These are phyloP conservation scores for Azolla pinnata DNA, from an alignment of 75 land plant species.

Conservation along the genomic window DNA sequence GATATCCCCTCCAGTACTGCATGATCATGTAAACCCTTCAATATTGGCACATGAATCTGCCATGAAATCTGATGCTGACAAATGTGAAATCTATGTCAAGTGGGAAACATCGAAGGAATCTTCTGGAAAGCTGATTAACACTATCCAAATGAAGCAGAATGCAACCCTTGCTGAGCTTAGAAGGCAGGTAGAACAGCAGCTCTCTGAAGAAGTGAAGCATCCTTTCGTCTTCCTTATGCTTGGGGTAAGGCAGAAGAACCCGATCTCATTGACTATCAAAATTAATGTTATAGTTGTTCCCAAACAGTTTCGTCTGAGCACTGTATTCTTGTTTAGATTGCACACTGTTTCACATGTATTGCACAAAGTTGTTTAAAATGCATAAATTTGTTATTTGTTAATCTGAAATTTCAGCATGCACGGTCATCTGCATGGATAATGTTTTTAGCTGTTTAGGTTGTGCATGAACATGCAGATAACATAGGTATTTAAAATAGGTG, in stretches of 20 bases:
- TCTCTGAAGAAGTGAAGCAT: slow-evolving; percentile 24
- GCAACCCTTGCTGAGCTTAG: slow-evolving; percentile 53
- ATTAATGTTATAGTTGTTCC: background rate
- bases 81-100: slow-evolving; percentile 59
- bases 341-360: background rate
- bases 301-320: background rate
- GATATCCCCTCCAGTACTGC: background rate
- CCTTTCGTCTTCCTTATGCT: slow-evolving; percentile 53
- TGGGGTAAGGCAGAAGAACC: no score
- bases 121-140: slow-evolving; percentile 50
- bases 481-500: background rate
- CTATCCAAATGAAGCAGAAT: slow-evolving; percentile 26
- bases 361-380: no score
- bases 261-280: background rate
- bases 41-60: background rate
- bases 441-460: background rate
- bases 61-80: slow-evolving; percentile 5
- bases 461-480: background rate
- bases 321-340: background rate
- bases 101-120: slow-evolving; percentile 70
- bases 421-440: background rate
- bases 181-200: slow-evolving; percentile 42
- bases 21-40: background rate
- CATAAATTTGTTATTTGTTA: no score
- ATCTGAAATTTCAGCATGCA: no score